phyloP scores from a whole-genome alignment of 139 green algal genomes.

The Mesotaenium endlicherianum region DNA sequence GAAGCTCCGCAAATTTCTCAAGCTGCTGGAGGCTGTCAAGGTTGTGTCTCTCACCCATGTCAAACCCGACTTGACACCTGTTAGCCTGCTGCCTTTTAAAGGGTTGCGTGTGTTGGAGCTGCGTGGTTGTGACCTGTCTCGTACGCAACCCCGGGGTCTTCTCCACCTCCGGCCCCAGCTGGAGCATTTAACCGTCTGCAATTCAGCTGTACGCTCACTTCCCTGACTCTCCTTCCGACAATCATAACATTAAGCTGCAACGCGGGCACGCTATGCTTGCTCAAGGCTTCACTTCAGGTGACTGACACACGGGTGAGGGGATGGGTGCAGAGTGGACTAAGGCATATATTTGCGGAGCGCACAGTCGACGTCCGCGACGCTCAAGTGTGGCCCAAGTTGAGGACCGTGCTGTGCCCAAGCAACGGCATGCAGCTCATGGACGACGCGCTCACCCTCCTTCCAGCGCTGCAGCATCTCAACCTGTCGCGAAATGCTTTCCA shows the following conservation, averaged over 20 bases:
- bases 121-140: constrained; percentile 11
- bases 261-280: no score
- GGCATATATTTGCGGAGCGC: constrained; percentile 17
- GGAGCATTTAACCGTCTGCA: neutral
- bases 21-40: constrained; percentile 1
- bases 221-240: no score
- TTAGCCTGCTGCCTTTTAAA: neutral
- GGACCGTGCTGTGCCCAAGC: neutral
- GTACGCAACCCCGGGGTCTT: neutral
- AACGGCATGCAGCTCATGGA: constrained; percentile 26
- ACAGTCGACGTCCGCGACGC: neutral
- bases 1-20: constrained; percentile 22
- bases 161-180: constrained; percentile 1
- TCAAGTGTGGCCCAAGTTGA: neutral
- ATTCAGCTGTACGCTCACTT: constrained; percentile 10
- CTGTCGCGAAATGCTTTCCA: neutral
- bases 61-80: neutral
- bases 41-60: constrained; percentile 16
- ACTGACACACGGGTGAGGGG: no score
- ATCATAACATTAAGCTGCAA: no score
- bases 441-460: neutral
- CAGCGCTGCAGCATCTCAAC: neutral
- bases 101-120: constrained; percentile 10
- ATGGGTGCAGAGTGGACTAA: constrained; percentile 21
- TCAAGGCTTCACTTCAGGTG: no score